phyloP scores from a whole-genome alignment of 305 asterid species.

The Plantago coronopus region DNA sequence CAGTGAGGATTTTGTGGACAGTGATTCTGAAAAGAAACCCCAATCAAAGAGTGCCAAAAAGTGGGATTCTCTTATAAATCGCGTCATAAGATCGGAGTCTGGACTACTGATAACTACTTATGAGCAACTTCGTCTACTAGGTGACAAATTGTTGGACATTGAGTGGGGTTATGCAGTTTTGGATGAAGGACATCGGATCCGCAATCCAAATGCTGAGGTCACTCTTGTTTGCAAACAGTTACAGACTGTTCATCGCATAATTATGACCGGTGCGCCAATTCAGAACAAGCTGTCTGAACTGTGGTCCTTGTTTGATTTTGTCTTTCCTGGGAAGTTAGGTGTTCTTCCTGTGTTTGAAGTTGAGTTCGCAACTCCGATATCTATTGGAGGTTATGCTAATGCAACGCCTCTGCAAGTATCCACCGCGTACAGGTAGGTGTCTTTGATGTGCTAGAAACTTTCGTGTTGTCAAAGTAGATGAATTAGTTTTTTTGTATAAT shows the following conservation, averaged over 20 bases:
- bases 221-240: constrained; percentile 96
- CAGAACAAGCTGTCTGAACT: constrained; percentile 87
- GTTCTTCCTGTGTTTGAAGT: constrained; percentile 96
- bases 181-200: constrained; percentile 97
- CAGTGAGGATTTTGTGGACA: constrained; percentile 51
- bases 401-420: constrained; percentile 93
- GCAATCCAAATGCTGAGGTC: constrained; percentile 91
- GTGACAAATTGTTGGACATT: constrained; percentile 73
- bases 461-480: constrained; percentile 9
- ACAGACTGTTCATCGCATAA: constrained; percentile 93
- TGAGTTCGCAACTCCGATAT: constrained; percentile 94
- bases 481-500: constrained; percentile 8
- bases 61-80: constrained; percentile 77
- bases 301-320: constrained; percentile 98
- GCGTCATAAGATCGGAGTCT: constrained; percentile 72
- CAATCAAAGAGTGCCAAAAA: constrained; percentile 46
- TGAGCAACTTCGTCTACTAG: constrained; percentile 85
- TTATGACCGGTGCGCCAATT: constrained; percentile 89
- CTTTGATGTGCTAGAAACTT: constrained; percentile 16
- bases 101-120: constrained; percentile 87
- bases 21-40: constrained; percentile 49
- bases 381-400: constrained; percentile 97
- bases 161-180: constrained; percentile 95
- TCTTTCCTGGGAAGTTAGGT: constrained; percentile 95
- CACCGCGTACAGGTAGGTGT: constrained; percentile 96